phyloP scores from a whole-genome alignment of 257 asterid genomes.

The Misopates orontium region DNA sequence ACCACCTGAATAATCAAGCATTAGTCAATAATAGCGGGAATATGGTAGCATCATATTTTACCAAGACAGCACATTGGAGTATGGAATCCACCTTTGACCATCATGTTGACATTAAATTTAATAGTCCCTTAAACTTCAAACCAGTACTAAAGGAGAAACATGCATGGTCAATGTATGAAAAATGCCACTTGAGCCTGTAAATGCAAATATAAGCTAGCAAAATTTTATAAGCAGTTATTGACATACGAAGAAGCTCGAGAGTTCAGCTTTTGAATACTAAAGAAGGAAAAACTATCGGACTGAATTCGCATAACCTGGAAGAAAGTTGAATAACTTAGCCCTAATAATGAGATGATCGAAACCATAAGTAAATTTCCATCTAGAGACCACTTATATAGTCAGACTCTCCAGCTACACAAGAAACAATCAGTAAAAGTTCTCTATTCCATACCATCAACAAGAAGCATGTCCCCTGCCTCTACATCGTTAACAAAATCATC shows the following conservation, averaged over 20 bases:
- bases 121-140: background rate
- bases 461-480: conserved; percentile 93
- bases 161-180: background rate
- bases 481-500: conserved; percentile 98
- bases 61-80: no score
- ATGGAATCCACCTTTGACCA: no score
- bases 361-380: conserved; percentile 4
- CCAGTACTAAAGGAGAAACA: conserved; percentile 7
- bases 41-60: background rate
- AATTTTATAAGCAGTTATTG: background rate
- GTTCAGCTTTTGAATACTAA: background rate
- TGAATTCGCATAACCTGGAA: no score
- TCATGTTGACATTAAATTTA: background rate
- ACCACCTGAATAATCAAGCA: conserved; percentile 64
- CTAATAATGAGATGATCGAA: background rate
- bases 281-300: background rate
- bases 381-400: background rate
- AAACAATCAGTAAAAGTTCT: conserved; percentile 12
- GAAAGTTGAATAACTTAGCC: background rate
- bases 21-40: conserved; percentile 16
- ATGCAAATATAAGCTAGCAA: background rate
- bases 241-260: background rate
- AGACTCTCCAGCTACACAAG: conserved; percentile 8
- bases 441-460: conserved; percentile 76
- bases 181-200: background rate